Percentiles rank a stretch among this genome's conserved stretches.
These are phyloP conservation scores for Evansstolkia leycettana DNA, from an alignment of 495 filamentous ascomycete species.

Conservation along the genomic window DNA sequence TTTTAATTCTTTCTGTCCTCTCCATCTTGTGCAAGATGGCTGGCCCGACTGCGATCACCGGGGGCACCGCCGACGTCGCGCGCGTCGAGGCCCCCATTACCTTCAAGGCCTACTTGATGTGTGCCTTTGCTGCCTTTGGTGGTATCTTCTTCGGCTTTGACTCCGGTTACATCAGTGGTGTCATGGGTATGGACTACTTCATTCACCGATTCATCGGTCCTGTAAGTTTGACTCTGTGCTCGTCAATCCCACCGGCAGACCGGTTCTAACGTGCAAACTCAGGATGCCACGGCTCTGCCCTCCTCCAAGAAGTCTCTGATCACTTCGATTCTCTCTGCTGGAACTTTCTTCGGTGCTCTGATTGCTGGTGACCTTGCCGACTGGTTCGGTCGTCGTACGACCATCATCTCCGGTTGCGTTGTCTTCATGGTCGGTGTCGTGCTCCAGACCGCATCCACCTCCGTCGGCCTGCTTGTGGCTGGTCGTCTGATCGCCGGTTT, in stretches of 20 bases:
- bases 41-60: constrained; percentile 5
- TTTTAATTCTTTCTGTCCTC: constrained; percentile 6
- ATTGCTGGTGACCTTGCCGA: constrained; percentile 60
- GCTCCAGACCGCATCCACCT: constrained; percentile 43
- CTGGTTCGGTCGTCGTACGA: constrained; percentile 52
- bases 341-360: constrained; percentile 66
- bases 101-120: constrained; percentile 48
- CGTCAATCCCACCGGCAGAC: background rate
- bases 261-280: background rate
- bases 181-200: constrained; percentile 41
- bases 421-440: constrained; percentile 54
- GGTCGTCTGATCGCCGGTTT: constrained; percentile 62
- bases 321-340: constrained; percentile 60
- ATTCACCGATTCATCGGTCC: constrained; percentile 27
- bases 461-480: constrained; percentile 44
- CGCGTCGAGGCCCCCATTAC: constrained; percentile 52
- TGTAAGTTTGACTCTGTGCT: constrained; percentile 10
- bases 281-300: constrained; percentile 28
- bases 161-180: constrained; percentile 43
- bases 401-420: constrained; percentile 51
- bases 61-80: constrained; percentile 24
- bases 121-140: constrained; percentile 46
- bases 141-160: constrained; percentile 47
- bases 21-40: constrained; percentile 3
- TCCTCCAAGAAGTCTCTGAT: constrained; percentile 47